phyloP scores from a whole-genome alignment of 2,329 filamentous ascomycete species.

The Ophiostoma perfectum region DNA sequence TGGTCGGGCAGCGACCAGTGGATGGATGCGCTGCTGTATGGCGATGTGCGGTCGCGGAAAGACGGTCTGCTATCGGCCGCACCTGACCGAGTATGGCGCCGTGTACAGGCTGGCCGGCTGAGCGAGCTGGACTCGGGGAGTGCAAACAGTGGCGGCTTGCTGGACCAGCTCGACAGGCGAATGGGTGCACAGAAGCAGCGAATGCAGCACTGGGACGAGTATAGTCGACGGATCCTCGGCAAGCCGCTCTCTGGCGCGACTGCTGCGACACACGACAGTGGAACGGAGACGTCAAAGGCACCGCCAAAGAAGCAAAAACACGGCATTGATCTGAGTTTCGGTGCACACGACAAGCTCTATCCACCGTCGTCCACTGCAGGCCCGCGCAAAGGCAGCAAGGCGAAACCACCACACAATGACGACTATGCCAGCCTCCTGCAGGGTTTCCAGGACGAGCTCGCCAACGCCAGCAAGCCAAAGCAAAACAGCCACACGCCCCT shows the following conservation, averaged over 20 bases:
- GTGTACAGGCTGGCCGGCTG: constrained; percentile 55
- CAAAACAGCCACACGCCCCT: constrained; percentile 17
- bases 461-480: constrained; percentile 18
- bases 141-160: constrained; percentile 42
- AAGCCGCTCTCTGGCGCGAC: constrained; percentile 15
- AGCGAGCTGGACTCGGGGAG: constrained; percentile 49
- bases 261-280: background rate
- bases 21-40: constrained; percentile 64
- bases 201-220: constrained; percentile 68
- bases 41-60: constrained; percentile 48
- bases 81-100: constrained; percentile 67
- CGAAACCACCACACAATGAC: background rate
- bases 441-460: constrained; percentile 41
- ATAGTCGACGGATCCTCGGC: constrained; percentile 48
- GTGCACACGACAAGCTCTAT: constrained; percentile 46
- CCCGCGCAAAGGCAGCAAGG: constrained; percentile 28
- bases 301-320: constrained; percentile 29
- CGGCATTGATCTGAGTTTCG: constrained; percentile 52
- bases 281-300: background rate
- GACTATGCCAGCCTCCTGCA: constrained; percentile 44
- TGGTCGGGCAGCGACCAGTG: constrained; percentile 76
- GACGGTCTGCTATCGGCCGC: constrained; percentile 60
- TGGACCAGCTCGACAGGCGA: constrained; percentile 66
- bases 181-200: constrained; percentile 62
- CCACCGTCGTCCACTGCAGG: constrained; percentile 32